These are phyloP conservation scores for Trichopus zeylanicus DNA, from an alignment of 116 monocot genomes.

Conservation along the genomic window DNA sequence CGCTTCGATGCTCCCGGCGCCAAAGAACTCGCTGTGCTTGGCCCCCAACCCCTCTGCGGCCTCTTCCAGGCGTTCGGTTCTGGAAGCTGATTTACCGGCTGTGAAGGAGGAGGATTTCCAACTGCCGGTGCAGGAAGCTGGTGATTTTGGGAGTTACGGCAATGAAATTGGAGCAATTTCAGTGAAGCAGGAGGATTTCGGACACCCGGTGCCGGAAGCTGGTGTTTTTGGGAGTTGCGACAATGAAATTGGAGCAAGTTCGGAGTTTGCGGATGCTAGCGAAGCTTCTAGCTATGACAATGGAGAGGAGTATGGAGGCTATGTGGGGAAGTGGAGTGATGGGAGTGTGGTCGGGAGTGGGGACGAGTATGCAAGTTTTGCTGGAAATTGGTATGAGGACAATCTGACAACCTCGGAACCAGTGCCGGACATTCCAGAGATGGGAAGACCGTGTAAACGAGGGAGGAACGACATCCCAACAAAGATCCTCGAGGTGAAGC, in stretches of 20 bases:
- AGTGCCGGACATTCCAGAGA: constrained; percentile 17
- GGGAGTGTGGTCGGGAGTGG: neutral
- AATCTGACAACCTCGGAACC: neutral
- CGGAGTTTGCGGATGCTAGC: too few species aligned
- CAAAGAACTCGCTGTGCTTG: constrained; percentile 53
- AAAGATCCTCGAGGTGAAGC: constrained; percentile 83
- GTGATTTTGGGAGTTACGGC: neutral
- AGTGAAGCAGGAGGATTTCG: neutral
- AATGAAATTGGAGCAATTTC: too few species aligned
- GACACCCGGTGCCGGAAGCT: neutral
- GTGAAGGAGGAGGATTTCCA: neutral
- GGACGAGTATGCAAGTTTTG: constrained; percentile 18
- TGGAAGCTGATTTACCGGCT: neutral
- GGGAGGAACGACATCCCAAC: constrained; percentile 57
- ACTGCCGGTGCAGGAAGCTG: neutral
- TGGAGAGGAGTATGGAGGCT: constrained; percentile 1
- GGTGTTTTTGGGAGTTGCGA: neutral
- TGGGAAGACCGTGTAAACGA: constrained; percentile 60
- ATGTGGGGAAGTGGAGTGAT: neutral
- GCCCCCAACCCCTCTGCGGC: constrained; percentile 21
- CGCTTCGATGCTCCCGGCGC: constrained; percentile 67
- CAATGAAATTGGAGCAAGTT: too few species aligned
- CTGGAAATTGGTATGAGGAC: constrained; percentile 20
- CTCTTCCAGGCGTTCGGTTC: constrained; percentile 23
- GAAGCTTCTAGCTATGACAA: neutral